Base-by-base conservation (phyloP, 2,329 filamentous ascomycete species). In the Epichloe hybrida region DNA sequence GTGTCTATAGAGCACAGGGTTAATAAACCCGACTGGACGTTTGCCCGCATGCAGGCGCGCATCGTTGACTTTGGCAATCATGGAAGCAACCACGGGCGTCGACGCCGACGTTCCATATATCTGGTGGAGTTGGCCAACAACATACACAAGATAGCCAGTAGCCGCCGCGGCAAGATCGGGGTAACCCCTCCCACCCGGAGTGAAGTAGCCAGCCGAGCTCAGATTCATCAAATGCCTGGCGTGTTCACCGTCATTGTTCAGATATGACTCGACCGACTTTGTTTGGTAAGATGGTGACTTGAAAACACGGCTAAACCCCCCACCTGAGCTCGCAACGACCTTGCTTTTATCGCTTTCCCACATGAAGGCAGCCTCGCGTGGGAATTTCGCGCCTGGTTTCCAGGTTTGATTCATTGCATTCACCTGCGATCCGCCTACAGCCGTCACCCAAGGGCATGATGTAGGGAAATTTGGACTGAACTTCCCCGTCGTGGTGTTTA, bases 51-150 rank as follows among this genome's bases (percentile, higher is more conserved):
- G 66, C 43, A 84, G 64, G 35, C 81, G 71, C 21, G 76, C 74
- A 53, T 81, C 78, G 60, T 87, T 86, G 49, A 87, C 63, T 35
- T 84, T 72, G 0, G 76, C 72, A 46, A 88, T 66, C 53, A 88
- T 72, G 15, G 74, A 74, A 0, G 81, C 81, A 47, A 83, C 74
- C 0, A 80, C 69, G 0, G 84, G 84, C 0, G 78, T 68, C 2
- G 82, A 75, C 1, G 82, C 81, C 50, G 69, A 72, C 12, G 65
- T 62, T 54, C 68, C 60, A n/a, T 64, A 66, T 1, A 59, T 55
- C 7, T 44, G 50, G 2, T 59, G 49, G 2, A 61, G 50, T 2
- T 50, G 43, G 4, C 59, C 62, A 35, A 62, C 58, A 34, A 62
- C 61, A 48, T 68, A 59, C 11, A 66, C 61, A 50, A 63, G 60